Evolutionary conservation across 306 rosid genomes (phyloP).

Genomic region (Lathyrus aphaca): DNA sequence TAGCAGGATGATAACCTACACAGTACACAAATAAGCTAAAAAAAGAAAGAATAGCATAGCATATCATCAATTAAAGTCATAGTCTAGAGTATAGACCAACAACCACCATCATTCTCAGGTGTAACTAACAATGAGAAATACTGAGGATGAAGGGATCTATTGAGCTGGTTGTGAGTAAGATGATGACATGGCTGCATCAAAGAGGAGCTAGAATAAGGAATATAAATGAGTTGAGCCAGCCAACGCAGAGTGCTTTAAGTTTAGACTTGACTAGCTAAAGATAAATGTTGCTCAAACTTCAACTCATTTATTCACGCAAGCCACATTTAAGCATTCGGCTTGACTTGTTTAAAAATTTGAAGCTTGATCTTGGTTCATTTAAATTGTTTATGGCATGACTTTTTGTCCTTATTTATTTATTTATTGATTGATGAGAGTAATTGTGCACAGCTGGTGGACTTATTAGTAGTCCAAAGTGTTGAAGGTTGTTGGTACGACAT

Average conservation of each 20-base stretch:
- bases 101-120: not conserved
- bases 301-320: not conserved
- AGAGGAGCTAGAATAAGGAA: slow-evolving; percentile 5
- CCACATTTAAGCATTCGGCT: not conserved
- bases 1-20: not conserved
- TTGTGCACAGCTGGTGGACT: too few species aligned
- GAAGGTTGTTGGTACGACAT: too few species aligned
- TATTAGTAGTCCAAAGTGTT: too few species aligned
- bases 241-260: not conserved
- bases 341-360: not conserved
- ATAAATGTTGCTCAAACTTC: not conserved
- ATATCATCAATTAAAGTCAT: not conserved
- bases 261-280: not conserved
- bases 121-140: not conserved
- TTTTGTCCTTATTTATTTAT: not conserved
- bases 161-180: not conserved
- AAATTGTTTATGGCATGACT: not conserved
- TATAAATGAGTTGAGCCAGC: not conserved
- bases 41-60: not conserved
- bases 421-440: too few species aligned
- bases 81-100: not conserved
- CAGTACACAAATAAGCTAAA: not conserved
- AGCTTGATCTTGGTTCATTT: not conserved
- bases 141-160: not conserved
- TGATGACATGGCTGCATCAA: slow-evolving; percentile 7